Evolutionary conservation across 1,284 basidiomycete genomes (phyloP), one percentile per base, ranked within the genome.

Genomic region (Moesziomyces sp.): DNA sequence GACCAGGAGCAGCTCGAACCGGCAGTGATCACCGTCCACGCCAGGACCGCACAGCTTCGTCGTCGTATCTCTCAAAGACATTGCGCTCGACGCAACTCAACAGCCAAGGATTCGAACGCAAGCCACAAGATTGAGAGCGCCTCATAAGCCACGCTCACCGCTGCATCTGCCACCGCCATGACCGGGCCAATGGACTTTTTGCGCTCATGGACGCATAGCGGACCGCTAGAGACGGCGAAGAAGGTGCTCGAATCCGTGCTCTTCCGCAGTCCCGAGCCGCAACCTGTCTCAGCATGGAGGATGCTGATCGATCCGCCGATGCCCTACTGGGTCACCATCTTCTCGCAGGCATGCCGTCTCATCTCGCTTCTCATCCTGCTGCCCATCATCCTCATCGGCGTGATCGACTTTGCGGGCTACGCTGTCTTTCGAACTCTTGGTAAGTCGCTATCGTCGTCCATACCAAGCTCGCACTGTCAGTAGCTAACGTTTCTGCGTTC

Each of bases 371-470:
- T 76, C 46, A 76, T 79, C 47, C 44, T 79, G 6, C 66, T 77
- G 1, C 78, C 78, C 13, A 68, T 79, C 60, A 47, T 78, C 8
- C 5, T 78, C 42, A 58, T 79, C n/a, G 64, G 58, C 13, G 23
- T 74, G 1, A 42, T 76, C 18, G 79, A 81, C 55, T 79, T 81
- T 61, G 79, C 79, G 38, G 77, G 78, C 5, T 81, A 81, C 43
- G 78, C 78, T 9, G 76, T 81, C 9, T 76, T 81, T 46, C 62
- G 79, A 35, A 79, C 78, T 26, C 69, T 81, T 14, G 79, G 78
- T 78, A 57, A 47, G 77, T 77, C 51, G 28, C 13, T 30, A 0
- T 11, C 10, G 26, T 21, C 9, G 24, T 35, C n/a, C 23, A 23
- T 35, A 0, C 16, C 2, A 34, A 2, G 3, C 30, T 34, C 11